Percentiles rank a stretch among this genome's conserved stretches.
These are phyloP conservation scores for Leccinum solheimii DNA, from an alignment of 1,284 basidiomycete species.

Conservation along the genomic window DNA sequence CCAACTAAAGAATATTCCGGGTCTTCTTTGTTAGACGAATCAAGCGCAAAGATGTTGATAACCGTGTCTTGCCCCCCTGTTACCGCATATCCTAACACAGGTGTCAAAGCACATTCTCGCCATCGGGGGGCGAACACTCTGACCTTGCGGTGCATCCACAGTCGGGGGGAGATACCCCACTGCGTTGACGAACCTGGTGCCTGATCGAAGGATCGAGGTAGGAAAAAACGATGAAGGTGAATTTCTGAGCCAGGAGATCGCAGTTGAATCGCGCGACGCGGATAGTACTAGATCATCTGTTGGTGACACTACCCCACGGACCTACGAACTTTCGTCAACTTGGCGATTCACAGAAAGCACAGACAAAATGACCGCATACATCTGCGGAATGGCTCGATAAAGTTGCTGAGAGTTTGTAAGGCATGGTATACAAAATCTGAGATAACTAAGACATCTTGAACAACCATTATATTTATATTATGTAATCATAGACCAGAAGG, in stretches of 20 bases:
- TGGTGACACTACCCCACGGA: constrained; percentile 72
- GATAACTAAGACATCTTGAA: not conserved
- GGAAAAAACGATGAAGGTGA: constrained; percentile 53
- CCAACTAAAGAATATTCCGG: constrained; percentile 83
- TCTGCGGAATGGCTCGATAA: constrained; percentile 71
- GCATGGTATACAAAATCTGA: constrained; percentile 45
- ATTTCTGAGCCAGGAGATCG: constrained; percentile 79
- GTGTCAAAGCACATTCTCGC: constrained; percentile 6
- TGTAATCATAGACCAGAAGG: not conserved
- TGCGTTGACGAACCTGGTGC: constrained; percentile 80
- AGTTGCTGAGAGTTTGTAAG: constrained; percentile 83
- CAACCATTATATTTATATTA: not conserved
- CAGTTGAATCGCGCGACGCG: constrained; percentile 86
- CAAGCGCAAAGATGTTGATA: constrained; percentile 77
- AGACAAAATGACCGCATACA: constrained; percentile 47
- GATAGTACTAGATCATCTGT: constrained; percentile 76
- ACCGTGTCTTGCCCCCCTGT: constrained; percentile 85
- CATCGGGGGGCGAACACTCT: constrained; percentile 20
- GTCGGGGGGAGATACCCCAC: constrained; percentile 74
- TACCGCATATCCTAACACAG: constrained; percentile 69
- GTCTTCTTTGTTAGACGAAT: constrained; percentile 54
- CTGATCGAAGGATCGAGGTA: constrained; percentile 59
- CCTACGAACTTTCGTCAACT: constrained; percentile 46
- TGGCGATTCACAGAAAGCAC: not conserved
- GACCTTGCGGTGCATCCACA: constrained; percentile 68